These are phyloP conservation scores for Gossypium thurberi DNA, from an alignment of 345 rosid species.

Conservation along the genomic window DNA sequence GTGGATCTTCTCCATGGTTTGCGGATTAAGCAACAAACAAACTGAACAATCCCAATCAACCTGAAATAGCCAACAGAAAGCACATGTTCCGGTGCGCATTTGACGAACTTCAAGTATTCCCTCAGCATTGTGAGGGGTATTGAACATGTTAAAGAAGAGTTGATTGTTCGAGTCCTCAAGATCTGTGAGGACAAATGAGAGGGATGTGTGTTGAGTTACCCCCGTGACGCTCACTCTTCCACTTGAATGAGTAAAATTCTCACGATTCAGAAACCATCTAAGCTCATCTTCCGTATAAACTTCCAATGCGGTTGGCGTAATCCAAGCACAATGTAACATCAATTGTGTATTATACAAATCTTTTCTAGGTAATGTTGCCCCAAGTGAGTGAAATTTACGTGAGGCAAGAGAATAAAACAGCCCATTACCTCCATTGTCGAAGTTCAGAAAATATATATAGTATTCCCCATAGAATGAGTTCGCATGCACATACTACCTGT, in stretches of 20 bases:
- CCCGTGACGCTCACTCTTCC: not conserved
- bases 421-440: not conserved
- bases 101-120: not conserved
- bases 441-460: not conserved
- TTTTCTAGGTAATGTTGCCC: not conserved
- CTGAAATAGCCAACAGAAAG: not conserved
- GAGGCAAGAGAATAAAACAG: not conserved
- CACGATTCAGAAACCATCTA: not conserved
- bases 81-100: not conserved
- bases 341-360: not conserved
- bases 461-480: not conserved
- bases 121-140: not conserved
- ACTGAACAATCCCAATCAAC: not conserved
- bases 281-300: not conserved
- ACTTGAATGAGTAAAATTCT: not conserved
- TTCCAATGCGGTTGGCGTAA: not conserved
- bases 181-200: not conserved
- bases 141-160: not conserved
- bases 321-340: not conserved
- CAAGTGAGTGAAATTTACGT: not conserved
- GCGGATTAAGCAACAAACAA: not conserved
- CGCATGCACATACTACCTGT: not conserved
- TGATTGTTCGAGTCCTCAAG: not conserved
- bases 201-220: not conserved
- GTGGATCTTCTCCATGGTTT: not conserved